These are phyloP conservation scores for Diaporthe humulicola DNA, from an alignment of 2,329 filamentous ascomycete genomes.

Conservation along the genomic window DNA sequence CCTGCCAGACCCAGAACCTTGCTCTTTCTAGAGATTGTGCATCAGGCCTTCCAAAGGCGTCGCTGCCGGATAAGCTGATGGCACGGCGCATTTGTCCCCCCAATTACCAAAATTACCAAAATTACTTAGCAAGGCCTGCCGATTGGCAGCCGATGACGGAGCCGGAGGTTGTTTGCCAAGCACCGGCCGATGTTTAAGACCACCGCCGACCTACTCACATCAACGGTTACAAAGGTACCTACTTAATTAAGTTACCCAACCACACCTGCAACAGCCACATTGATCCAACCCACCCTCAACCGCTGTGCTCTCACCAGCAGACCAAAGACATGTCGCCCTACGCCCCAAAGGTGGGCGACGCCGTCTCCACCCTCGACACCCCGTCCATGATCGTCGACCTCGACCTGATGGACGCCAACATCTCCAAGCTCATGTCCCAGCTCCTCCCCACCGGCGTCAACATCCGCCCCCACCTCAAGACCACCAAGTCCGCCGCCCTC, in stretches of 20 bases:
- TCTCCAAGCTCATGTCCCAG: slow-evolving; percentile 58
- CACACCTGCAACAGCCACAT: neutral
- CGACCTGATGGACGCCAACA: slow-evolving; percentile 64
- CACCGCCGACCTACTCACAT: neutral
- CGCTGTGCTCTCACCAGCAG: neutral
- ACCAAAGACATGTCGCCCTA: slow-evolving; percentile 45
- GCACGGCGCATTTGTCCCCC: slow-evolving; percentile 3
- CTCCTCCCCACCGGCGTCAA: slow-evolving; percentile 59
- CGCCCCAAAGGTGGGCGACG: slow-evolving; percentile 57
- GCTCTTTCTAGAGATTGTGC: neutral
- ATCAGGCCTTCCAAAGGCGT: no score
- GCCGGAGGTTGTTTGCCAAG: neutral
- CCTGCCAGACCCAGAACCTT: no score
- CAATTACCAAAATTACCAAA: no score
- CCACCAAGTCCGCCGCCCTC: slow-evolving; percentile 62
- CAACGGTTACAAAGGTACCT: no score
- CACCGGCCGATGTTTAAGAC: slow-evolving; percentile 15
- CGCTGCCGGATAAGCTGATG: slow-evolving; percentile 32
- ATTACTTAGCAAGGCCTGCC: no score
- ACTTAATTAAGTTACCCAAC: no score
- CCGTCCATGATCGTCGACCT: slow-evolving; percentile 69
- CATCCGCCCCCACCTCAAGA: slow-evolving; percentile 67
- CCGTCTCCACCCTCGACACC: slow-evolving; percentile 61
- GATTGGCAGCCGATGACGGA: slow-evolving; percentile 13
- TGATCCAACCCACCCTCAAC: neutral